Percentiles rank a stretch among this genome's conserved stretches.
Conservation (phyloP, 1,284 basidiomycete species). For the Rhodotorula sp. region DNA sequence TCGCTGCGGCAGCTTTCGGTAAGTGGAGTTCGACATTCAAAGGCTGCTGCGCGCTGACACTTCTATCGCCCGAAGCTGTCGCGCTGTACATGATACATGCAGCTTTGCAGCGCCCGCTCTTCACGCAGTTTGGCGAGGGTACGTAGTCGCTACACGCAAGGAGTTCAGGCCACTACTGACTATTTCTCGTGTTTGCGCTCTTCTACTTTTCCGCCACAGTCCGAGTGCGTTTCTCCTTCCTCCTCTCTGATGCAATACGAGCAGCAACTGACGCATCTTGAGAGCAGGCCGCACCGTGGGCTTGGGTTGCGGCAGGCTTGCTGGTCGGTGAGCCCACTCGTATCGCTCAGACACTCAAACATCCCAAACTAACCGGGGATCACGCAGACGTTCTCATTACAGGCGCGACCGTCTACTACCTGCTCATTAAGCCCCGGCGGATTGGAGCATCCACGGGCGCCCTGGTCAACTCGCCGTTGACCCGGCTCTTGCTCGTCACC, state of each 20-base stretch:
- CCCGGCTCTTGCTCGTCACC: neutral
- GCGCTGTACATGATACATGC: neutral
- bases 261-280: no score
- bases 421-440: neutral
- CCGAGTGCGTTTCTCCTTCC: no score
- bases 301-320: neutral
- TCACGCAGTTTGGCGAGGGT: neutral
- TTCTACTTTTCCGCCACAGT: no score
- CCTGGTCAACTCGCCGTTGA: neutral
- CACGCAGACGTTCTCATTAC: neutral
- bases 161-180: no score
- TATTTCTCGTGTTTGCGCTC: no score
- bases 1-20: neutral
- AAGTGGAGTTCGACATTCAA: neutral
- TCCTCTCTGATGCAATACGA: neutral
- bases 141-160: neutral
- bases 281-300: neutral
- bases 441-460: neutral
- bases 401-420: neutral
- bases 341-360: neutral
- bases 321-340: neutral
- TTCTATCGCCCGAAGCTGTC: neutral
- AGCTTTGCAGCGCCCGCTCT: neutral
- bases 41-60: neutral
- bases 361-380: neutral